A percentile compares a stretch with the other conserved stretches of the same genome.
These are phyloP conservation scores for Penicillium canariense DNA, from an alignment of 495 filamentous ascomycete genomes.

Conservation along the genomic window DNA sequence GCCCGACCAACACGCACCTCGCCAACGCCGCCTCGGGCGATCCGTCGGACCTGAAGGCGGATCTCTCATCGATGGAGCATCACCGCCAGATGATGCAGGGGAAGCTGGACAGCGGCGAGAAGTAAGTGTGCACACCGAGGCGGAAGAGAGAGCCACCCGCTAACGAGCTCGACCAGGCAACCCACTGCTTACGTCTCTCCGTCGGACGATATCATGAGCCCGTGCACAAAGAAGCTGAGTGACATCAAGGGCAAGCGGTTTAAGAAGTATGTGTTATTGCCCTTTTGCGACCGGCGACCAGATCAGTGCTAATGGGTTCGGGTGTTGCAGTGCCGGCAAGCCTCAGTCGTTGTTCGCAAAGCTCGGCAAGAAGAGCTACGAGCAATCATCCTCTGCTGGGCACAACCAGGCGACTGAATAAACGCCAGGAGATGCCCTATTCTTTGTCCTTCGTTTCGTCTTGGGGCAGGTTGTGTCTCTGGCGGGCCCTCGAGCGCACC, in stretches of 20 bases:
- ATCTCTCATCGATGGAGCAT: conserved; percentile 62
- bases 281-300: background rate
- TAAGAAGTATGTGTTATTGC: conserved; percentile 42
- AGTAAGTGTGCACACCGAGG: conserved; percentile 47
- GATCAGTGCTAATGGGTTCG: background rate
- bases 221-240: conserved; percentile 85
- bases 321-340: conserved; percentile 41
- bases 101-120: conserved; percentile 61
- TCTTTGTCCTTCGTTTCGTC: conserved; percentile 1
- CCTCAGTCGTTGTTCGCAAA: conserved; percentile 50
- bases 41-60: conserved; percentile 36
- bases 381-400: conserved; percentile 36
- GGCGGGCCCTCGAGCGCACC: too few relatives aligned
- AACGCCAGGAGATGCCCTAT: background rate
- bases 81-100: conserved; percentile 74
- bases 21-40: conserved; percentile 22
- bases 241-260: conserved; percentile 82
- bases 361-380: conserved; percentile 51
- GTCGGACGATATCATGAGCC: conserved; percentile 88
- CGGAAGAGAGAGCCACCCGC: background rate
- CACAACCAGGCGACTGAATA: conserved; percentile 20
- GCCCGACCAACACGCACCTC: conserved; percentile 47
- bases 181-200: conserved; percentile 80
- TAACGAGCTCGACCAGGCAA: conserved; percentile 22
- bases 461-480: background rate